These are phyloP conservation scores for Chamaecyparis obtusa DNA, from an alignment of 75 land plant genomes.

Conservation along the genomic window DNA sequence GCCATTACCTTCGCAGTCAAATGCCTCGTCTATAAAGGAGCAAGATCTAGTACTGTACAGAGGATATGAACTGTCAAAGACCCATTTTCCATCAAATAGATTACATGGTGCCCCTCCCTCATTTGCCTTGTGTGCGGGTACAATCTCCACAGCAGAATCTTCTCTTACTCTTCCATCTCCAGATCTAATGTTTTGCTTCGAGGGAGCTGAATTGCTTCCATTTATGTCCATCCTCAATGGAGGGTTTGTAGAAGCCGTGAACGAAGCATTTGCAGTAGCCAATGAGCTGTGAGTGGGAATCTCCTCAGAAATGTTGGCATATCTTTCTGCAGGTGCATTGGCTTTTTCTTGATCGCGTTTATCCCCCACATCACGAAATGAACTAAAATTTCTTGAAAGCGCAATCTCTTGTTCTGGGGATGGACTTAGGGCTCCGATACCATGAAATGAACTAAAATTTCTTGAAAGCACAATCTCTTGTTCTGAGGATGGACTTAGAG, in stretches of 20 bases:
- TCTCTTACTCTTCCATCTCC: neutral
- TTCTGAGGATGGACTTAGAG: neutral
- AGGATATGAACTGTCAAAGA: slow-evolving; percentile 51
- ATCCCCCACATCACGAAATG: neutral
- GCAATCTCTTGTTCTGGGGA: neutral
- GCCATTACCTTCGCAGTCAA: slow-evolving; percentile 59
- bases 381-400: neutral
- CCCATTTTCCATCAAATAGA: slow-evolving; percentile 59
- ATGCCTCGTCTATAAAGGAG: slow-evolving; percentile 50
- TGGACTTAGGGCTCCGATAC: neutral
- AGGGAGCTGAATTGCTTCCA: neutral
- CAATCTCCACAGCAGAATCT: neutral
- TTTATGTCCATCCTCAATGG: too few species aligned
- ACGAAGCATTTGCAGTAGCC: neutral
- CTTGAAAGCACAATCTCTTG: neutral
- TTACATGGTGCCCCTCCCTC: slow-evolving; percentile 20
- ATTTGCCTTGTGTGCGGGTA: neutral
- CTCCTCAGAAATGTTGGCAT: neutral
- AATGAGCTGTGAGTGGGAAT: neutral
- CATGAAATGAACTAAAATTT: neutral
- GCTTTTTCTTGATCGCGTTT: neutral
- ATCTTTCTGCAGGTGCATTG: neutral
- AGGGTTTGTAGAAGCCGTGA: neutral
- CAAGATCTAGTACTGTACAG: slow-evolving; percentile 45
- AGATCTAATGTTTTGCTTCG: neutral